A percentile compares a stretch with the other conserved stretches of the same genome.
Conservation (phyloP, 2,329 filamentous ascomycete species). For the Aspergillus sp. region DNA sequence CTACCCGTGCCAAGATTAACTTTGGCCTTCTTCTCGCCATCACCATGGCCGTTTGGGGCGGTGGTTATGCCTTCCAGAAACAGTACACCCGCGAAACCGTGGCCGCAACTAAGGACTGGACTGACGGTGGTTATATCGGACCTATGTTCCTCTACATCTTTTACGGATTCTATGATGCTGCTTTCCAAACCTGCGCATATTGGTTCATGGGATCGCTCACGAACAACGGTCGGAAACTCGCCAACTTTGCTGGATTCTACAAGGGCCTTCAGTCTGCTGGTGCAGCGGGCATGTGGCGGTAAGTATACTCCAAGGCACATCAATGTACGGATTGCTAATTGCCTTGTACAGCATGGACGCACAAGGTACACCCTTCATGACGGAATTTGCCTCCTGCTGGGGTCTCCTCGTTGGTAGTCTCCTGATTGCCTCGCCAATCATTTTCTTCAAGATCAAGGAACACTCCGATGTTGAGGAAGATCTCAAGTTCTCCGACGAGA, state of each 20-base stretch:
- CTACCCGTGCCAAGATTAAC: conserved; percentile 59
- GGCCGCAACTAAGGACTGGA: conserved; percentile 55
- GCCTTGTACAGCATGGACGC: conserved; percentile 60
- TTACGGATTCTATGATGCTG: conserved; percentile 82
- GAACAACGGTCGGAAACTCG: conserved; percentile 85
- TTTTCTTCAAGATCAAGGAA: conserved; percentile 72
- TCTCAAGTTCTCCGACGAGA: conserved; percentile 78
- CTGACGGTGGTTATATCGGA: conserved; percentile 59
- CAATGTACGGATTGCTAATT: conserved; percentile 7
- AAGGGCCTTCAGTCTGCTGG: conserved; percentile 87
- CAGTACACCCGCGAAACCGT: conserved; percentile 46
- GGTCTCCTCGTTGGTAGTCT: conserved; percentile 67
- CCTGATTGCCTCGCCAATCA: conserved; percentile 69
- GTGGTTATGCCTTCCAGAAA: conserved; percentile 70
- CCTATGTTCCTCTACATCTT: conserved; percentile 87
- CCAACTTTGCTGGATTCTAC: conserved; percentile 88
- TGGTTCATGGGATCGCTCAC: conserved; percentile 94
- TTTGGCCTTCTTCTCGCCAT: conserved; percentile 58
- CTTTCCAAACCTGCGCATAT: conserved; percentile 86
- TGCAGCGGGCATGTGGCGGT: conserved; percentile 53
- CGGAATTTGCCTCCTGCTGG: conserved; percentile 70
- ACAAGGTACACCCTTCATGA: conserved; percentile 57
- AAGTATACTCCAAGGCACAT: conserved; percentile 13
- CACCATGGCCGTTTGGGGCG: conserved; percentile 76
- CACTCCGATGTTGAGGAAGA: conserved; percentile 76